Percentiles rank a stretch among this genome's conserved stretches.
Conservation (phyloP, 1,139 yeast species). For the Magnusiomyces fungicola region DNA sequence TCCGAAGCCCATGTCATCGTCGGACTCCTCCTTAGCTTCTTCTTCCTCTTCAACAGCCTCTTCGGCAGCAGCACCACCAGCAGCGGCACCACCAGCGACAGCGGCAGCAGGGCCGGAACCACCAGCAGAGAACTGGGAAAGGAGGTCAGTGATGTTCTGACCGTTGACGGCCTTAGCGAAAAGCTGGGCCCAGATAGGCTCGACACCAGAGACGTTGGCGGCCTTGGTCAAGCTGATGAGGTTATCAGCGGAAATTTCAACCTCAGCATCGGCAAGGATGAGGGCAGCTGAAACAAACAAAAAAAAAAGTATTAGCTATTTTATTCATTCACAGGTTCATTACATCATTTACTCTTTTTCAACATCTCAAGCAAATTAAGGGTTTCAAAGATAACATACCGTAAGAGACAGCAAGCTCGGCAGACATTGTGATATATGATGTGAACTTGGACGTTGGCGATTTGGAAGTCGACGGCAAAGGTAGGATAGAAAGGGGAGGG, state of each 20-base stretch:
- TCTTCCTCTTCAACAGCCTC: conserved; percentile 52
- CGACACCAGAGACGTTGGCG: conserved; percentile 76
- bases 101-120: conserved; percentile 58
- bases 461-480: neutral
- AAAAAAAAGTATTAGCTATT: neutral
- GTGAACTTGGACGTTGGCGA: neutral
- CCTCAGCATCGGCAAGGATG: conserved; percentile 95
- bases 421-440: neutral
- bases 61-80: conserved; percentile 54
- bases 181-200: conserved; percentile 47
- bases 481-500: neutral
- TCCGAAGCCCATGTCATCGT: conserved; percentile 36
- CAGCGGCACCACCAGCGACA: conserved; percentile 49
- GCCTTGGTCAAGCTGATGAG: conserved; percentile 76
- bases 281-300: conserved; percentile 59
- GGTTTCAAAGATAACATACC: neutral
- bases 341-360: neutral
- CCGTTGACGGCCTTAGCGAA: conserved; percentile 88
- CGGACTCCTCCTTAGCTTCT: conserved; percentile 29
- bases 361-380: neutral
- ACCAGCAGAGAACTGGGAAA: conserved; percentile 91
- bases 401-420: conserved; percentile 8
- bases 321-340: neutral
- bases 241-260: conserved; percentile 92
- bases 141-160: conserved; percentile 28